A percentile compares a stretch with the other conserved stretches of the same genome.
phyloP scores from a whole-genome alignment of 176 grass and related monocot species.

The Neostapfia colusana region DNA sequence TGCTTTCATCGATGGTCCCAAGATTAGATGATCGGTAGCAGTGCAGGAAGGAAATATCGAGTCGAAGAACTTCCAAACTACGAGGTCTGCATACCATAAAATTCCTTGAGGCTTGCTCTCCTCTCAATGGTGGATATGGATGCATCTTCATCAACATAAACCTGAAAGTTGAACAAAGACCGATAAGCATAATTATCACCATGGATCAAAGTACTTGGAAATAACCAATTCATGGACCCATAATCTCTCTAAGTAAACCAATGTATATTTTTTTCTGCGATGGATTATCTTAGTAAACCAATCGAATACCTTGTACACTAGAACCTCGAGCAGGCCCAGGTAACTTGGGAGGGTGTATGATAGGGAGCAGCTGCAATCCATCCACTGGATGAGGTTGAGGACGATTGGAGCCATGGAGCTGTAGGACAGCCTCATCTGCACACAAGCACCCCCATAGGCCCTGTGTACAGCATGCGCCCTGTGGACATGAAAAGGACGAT shows the following conservation, averaged over 20 bases:
- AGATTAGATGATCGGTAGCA: conserved; percentile 11
- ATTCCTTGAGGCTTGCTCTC: conserved; percentile 85
- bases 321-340: conserved; percentile 92
- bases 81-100: conserved; percentile 61
- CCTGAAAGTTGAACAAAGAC: conserved; percentile 48
- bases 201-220: neutral
- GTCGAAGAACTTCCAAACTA: neutral
- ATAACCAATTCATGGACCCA: conserved; percentile 1
- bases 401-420: conserved; percentile 96
- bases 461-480: conserved; percentile 93
- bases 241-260: neutral
- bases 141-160: conserved; percentile 75
- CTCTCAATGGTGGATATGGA: conserved; percentile 88
- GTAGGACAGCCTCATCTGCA: conserved; percentile 97
- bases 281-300: neutral
- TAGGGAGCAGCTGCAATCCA: conserved; percentile 88
- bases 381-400: conserved; percentile 95
- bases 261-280: too few relatives aligned
- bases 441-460: conserved; percentile 84
- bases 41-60: neutral
- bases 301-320: conserved; percentile 75
- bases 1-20: conserved; percentile 48
- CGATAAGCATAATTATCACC: conserved; percentile 13
- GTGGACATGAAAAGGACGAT: conserved; percentile 23
- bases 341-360: conserved; percentile 77